Percentiles rank a stretch among this genome's conserved stretches.
phyloP scores from a whole-genome alignment of 1,284 basidiomycete genomes.

The Ganoderma leucocontextum region DNA sequence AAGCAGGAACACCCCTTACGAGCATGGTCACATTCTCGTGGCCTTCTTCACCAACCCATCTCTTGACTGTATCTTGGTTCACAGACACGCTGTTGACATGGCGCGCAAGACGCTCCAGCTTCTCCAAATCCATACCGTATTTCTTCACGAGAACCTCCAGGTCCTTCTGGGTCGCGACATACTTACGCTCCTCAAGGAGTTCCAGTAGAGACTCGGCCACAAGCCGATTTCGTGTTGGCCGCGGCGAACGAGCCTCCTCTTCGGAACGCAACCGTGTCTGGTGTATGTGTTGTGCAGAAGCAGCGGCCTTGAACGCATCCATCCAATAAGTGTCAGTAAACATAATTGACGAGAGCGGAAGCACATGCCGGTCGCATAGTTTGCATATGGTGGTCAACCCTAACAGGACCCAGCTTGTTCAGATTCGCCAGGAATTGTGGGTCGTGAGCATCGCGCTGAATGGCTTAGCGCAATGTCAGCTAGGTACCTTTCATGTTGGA shows the following conservation, averaged over 20 bases:
- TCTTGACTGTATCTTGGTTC: conserved; percentile 55
- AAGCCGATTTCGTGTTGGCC: conserved; percentile 58
- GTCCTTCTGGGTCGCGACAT: conserved; percentile 51
- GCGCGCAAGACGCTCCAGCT: conserved; percentile 62
- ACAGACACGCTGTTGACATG: conserved; percentile 80
- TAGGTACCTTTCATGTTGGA: neutral
- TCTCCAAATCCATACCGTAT: conserved; percentile 65
- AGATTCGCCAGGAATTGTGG: conserved; percentile 82
- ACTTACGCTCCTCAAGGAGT: conserved; percentile 75
- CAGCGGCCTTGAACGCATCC: conserved; percentile 37
- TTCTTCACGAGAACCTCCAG: conserved; percentile 58
- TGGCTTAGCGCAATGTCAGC: conserved; percentile 50
- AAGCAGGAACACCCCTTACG: conserved; percentile 49
- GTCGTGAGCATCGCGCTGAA: conserved; percentile 75
- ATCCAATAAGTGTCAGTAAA: neutral
- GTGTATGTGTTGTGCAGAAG: conserved; percentile 55
- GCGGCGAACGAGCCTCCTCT: conserved; percentile 53
- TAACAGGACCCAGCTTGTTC: conserved; percentile 73
- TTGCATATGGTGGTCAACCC: conserved; percentile 73
- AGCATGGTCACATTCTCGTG: conserved; percentile 66
- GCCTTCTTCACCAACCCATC: conserved; percentile 62
- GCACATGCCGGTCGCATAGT: conserved; percentile 61
- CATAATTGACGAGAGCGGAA: neutral
- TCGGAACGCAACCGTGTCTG: conserved; percentile 64
- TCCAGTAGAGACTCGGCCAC: conserved; percentile 64